Evolutionary conservation across 371 early-diverging fungal species (phyloP).

Genomic region (Mucor velutinosus): DNA sequence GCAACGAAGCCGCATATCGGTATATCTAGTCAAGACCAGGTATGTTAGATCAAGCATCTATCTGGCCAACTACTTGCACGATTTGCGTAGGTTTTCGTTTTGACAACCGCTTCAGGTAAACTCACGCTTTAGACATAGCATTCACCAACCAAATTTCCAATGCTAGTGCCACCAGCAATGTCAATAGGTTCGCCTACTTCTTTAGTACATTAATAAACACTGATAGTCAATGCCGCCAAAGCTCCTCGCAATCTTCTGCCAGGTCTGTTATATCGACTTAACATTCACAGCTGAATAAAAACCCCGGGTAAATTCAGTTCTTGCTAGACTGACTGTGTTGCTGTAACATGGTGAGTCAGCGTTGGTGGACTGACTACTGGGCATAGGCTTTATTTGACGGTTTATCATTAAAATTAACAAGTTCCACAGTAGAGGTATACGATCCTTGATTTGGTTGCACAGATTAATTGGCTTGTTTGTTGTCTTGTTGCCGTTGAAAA

Average conservation of each 20-base stretch:
- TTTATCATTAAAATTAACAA: neutral
- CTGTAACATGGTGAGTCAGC: neutral
- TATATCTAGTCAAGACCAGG: slow-evolving; percentile 89
- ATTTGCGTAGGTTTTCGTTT: slow-evolving; percentile 83
- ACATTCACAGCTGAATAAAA: slow-evolving; percentile 61
- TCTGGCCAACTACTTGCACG: slow-evolving; percentile 84
- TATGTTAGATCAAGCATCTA: slow-evolving; percentile 94
- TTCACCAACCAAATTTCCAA: slow-evolving; percentile 97
- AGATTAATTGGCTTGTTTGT: neutral
- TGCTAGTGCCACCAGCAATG: slow-evolving; percentile 97
- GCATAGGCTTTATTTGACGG: neutral
- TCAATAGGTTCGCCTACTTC: slow-evolving; percentile 99
- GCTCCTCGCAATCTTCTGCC: slow-evolving; percentile 75
- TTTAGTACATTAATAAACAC: slow-evolving; percentile 93
- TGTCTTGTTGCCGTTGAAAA: neutral
- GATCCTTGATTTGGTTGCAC: neutral
- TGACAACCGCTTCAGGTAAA: slow-evolving; percentile 81
- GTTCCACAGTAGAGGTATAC: neutral
- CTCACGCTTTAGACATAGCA: slow-evolving; percentile 92
- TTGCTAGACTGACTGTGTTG: slow-evolving; percentile 17
- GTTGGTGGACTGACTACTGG: neutral
- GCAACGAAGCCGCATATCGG: slow-evolving; percentile 48
- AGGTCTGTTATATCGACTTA: neutral
- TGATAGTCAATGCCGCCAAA: slow-evolving; percentile 96
- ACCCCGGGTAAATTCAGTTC: slow-evolving; percentile 80